Evolutionary conservation across 805 yeast species (phyloP).

Genomic region (Candida lessepsii): DNA sequence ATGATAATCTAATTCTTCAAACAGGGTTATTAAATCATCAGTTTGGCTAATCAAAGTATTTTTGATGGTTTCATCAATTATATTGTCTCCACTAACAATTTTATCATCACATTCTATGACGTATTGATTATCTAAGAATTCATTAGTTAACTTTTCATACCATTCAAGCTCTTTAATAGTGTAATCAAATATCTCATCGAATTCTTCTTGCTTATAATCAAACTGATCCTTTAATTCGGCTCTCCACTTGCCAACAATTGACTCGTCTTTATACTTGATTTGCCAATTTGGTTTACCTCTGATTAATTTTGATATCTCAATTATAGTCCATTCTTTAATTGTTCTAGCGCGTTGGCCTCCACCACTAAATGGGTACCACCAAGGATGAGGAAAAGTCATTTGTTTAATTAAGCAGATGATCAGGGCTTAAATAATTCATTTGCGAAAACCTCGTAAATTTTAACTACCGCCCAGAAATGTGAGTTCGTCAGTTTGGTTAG

Average conservation of each 20-base stretch:
- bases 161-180: conserved; percentile 30
- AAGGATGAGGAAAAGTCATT: conserved; percentile 9
- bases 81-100: conserved; percentile 19
- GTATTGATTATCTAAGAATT: conserved; percentile 10
- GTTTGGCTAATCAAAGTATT: conserved; percentile 13
- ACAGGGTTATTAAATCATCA: no score
- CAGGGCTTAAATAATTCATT: no score
- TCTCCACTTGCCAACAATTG: conserved; percentile 21
- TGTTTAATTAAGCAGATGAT: conserved; percentile 16
- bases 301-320: conserved; percentile 18
- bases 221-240: conserved; percentile 18
- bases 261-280: conserved; percentile 16
- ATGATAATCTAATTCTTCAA: conserved; percentile 31
- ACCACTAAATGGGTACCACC: conserved; percentile 7
- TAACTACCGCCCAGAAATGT: no score
- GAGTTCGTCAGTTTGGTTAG: no score
- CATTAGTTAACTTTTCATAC: conserved; percentile 18
- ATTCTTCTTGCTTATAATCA: conserved; percentile 10
- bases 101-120: conserved; percentile 21
- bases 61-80: conserved; percentile 15
- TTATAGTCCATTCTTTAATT: conserved; percentile 19
- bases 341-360: conserved; percentile 15
- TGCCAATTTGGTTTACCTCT: conserved; percentile 21
- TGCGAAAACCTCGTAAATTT: no score
- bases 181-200: conserved; percentile 22